phyloP scores from a whole-genome alignment of 129 eudicot genomes.

The Tagetes erecta region DNA sequence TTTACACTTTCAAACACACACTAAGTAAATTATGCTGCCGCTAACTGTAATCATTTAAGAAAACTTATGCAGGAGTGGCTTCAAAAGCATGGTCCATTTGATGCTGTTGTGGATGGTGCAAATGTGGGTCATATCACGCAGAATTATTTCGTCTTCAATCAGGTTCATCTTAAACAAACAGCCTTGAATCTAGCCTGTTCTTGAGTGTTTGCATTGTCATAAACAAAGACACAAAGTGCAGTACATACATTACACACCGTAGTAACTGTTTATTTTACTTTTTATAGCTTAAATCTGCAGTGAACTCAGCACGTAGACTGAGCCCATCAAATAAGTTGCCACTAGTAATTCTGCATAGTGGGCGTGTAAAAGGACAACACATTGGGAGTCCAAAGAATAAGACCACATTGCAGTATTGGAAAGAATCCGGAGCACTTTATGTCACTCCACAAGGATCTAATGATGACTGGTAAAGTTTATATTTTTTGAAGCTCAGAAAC shows the following conservation, averaged over 20 bases:
- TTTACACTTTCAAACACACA: background rate
- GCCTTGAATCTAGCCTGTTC: slow-evolving; percentile 5
- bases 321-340: slow-evolving; percentile 77
- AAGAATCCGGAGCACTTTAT: slow-evolving; percentile 77
- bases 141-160: slow-evolving; percentile 51
- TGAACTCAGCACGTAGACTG: slow-evolving; percentile 51
- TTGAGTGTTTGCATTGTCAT: background rate
- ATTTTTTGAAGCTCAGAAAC: background rate
- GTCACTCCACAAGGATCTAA: slow-evolving; percentile 89
- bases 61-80: slow-evolving; percentile 81
- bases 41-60: slow-evolving; percentile 14
- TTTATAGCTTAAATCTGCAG: slow-evolving; percentile 62
- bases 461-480: slow-evolving; percentile 79
- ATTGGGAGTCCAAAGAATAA: slow-evolving; percentile 54
- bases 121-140: slow-evolving; percentile 66
- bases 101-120: slow-evolving; percentile 97
- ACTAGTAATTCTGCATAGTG: slow-evolving; percentile 71
- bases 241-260: background rate
- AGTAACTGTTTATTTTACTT: background rate
- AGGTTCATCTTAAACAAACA: slow-evolving; percentile 42
- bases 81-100: slow-evolving; percentile 83
- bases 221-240: slow-evolving; percentile 6
- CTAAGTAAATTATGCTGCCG: background rate
- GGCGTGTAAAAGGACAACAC: slow-evolving; percentile 63
- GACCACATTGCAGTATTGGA: slow-evolving; percentile 69